Base-by-base conservation (phyloP, 495 filamentous ascomycete species). In the Aspergillus carlsbadensis region DNA sequence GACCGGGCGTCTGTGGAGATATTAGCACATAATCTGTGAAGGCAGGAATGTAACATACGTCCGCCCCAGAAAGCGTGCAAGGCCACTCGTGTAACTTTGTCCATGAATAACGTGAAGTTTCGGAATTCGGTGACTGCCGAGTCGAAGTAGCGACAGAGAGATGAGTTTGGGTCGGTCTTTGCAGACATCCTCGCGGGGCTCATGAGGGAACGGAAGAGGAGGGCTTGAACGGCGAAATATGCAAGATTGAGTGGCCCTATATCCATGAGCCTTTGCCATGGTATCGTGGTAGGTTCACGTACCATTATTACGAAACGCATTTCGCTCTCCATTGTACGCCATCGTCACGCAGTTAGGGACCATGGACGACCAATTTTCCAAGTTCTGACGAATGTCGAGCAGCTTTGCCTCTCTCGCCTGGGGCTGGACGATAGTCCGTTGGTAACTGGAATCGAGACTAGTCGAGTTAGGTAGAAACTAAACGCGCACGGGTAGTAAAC, bases 1-100 rank as follows among this genome's bases (percentile, higher is more conserved):
- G 51, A 54, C 13, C 51, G 51, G 17, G 51, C 39, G 22, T 54
- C 51, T 54, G 35, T 5, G 15, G 22, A 2, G 5, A 10, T 1
- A 15, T 49, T 34, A 49, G 45, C 45, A 36, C 34, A 5, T 17
- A n/a, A 24, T 26, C 11, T 34, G n/a, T 18, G 11, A 10, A 29
- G 15, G 10, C 10, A 47, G 40, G 2, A 42, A 20, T 10, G 21
- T 20, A 35, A 54, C 51, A 10, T 43, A 54, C 51, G 51, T 3
- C 51, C 51, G 17, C 51, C 39, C 51, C 51, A 54, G 17, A 54
- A 54, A 31, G 51, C 37, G 20, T 54, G 51, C n/a, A 54, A 14
- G 18, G 24, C 22, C 10, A 15, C 14, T 20, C 26, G 24, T 0
- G 51, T 54, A n/a, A 54, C 44, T 3, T 10, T 54, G 13, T 20